A percentile compares a stretch with the other conserved stretches of the same genome.
Conservation (phyloP, 2,329 filamentous ascomycete genomes). For the Paraconiothyrium sp. region DNA sequence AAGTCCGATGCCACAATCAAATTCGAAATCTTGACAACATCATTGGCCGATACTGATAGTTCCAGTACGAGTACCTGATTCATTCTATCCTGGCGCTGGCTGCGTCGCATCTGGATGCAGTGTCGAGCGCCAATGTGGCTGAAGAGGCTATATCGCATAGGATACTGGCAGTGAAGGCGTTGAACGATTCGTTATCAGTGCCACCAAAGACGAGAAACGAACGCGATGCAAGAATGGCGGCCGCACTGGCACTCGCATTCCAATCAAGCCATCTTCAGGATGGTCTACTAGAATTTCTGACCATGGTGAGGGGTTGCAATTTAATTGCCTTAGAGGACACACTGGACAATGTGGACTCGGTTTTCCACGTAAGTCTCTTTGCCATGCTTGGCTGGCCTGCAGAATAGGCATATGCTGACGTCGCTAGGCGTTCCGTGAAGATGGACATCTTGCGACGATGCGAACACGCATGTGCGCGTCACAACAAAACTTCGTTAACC, state of each 20-base stretch:
- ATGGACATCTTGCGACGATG: conserved; percentile 46
- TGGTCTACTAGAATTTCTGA: conserved; percentile 48
- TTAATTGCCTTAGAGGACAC: conserved; percentile 43
- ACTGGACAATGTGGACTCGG: conserved; percentile 32
- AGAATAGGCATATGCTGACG: conserved; percentile 3
- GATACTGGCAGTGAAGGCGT: conserved; percentile 67
- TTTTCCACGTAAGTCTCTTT: conserved; percentile 37
- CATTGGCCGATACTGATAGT: conserved; percentile 20
- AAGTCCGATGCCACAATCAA: not conserved
- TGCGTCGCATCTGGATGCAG: conserved; percentile 69
- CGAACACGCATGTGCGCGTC: conserved; percentile 35
- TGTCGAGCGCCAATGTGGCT: conserved; percentile 61
- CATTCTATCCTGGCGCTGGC: conserved; percentile 74
- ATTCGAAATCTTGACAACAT: not conserved
- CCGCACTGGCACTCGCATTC: conserved; percentile 49
- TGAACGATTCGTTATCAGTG: conserved; percentile 51
- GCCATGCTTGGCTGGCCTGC: not conserved
- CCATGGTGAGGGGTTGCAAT: conserved; percentile 50
- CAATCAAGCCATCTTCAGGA: conserved; percentile 51
- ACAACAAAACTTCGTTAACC: conserved; percentile 31
- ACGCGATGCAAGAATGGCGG: conserved; percentile 49
- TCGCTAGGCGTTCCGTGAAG: conserved; percentile 39
- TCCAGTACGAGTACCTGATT: conserved; percentile 72
- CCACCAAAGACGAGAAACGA: conserved; percentile 44
- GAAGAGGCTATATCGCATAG: conserved; percentile 71